Evolutionary conservation across 176 grass and related monocot species (phyloP).

Genomic region (Thalia dealbata): DNA sequence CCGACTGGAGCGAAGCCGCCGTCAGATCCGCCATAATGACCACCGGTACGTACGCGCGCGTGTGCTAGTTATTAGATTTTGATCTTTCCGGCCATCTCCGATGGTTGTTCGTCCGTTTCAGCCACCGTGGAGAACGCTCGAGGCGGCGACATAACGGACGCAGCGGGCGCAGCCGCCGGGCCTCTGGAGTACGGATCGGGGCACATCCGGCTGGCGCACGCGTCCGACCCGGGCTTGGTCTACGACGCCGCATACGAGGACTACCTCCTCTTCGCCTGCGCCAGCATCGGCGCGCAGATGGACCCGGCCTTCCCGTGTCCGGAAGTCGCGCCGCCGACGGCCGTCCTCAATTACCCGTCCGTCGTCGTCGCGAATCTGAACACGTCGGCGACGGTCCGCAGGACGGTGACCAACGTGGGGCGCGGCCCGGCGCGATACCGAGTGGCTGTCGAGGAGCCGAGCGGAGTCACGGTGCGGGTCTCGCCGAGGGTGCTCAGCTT

Average conservation of each 20-base stretch:
- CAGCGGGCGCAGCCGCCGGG: constrained; percentile 29
- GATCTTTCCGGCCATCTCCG: too few species aligned
- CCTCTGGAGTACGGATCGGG: constrained; percentile 72
- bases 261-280: constrained; percentile 77
- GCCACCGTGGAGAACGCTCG: constrained; percentile 35
- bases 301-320: constrained; percentile 54
- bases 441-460: constrained; percentile 38
- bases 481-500: constrained; percentile 44
- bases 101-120: not conserved
- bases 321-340: constrained; percentile 24
- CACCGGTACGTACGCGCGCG: too few species aligned
- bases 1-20: constrained; percentile 71
- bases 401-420: constrained; percentile 87
- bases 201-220: constrained; percentile 62
- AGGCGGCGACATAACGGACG: constrained; percentile 42
- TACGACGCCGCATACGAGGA: constrained; percentile 78
- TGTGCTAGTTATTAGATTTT: too few species aligned
- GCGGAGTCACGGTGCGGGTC: constrained; percentile 40
- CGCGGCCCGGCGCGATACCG: constrained; percentile 21
- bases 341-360: constrained; percentile 76
- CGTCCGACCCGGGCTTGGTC: constrained; percentile 65
- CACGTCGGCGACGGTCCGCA: constrained; percentile 29
- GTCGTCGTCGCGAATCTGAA: constrained; percentile 43
- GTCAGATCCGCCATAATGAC: constrained; percentile 91
- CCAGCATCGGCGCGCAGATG: constrained; percentile 40